phyloP scores from a whole-genome alignment of 164 flowering plant species.

The Nymphaea colorata region DNA sequence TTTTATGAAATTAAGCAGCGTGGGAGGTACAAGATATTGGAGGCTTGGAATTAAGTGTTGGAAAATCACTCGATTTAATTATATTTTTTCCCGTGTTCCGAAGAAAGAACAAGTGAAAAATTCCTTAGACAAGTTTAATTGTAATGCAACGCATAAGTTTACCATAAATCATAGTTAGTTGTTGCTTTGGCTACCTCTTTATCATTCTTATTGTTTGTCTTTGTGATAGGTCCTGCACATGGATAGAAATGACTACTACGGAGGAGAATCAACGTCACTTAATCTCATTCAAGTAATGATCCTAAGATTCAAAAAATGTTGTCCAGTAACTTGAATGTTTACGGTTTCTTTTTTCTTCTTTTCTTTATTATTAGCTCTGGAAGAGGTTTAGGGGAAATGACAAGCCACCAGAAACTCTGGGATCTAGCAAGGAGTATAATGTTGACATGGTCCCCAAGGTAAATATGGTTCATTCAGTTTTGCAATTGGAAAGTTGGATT shows the following conservation, averaged over 20 bases:
- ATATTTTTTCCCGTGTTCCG: no score
- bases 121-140: no score
- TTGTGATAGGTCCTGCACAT: constrained; percentile 67
- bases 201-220: no score
- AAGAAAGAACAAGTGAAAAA: no score
- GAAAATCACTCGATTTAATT: no score
- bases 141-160: no score
- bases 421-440: constrained; percentile 80
- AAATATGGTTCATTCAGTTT: background rate
- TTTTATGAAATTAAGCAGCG: no score
- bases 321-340: background rate
- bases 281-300: constrained; percentile 53
- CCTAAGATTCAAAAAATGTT: background rate
- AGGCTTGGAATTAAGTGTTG: no score
- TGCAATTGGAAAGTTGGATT: no score
- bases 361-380: constrained; percentile 53
- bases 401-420: constrained; percentile 53
- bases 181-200: no score
- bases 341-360: background rate
- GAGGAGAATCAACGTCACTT: constrained; percentile 81
- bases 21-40: no score
- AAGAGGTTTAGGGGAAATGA: constrained; percentile 69
- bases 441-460: constrained; percentile 98
- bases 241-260: constrained; percentile 89
- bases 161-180: no score